phyloP scores from a whole-genome alignment of 2,329 filamentous ascomycete genomes.

The Trichophyton verrucosum region DNA sequence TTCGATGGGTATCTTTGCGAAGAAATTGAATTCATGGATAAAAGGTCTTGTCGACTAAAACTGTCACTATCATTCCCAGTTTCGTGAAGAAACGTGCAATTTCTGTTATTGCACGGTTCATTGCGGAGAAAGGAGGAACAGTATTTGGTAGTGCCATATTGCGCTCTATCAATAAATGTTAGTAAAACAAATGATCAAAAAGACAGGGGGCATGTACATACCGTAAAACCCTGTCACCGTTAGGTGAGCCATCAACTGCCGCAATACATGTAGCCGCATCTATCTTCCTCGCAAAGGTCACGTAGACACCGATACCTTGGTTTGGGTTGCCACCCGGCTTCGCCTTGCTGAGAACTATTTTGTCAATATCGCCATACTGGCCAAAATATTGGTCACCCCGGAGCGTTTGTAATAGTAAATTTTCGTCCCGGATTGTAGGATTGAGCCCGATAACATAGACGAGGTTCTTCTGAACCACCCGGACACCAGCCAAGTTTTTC shows the following conservation, averaged over 20 bases:
- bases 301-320: conserved; percentile 89
- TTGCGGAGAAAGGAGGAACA: conserved; percentile 93
- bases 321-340: conserved; percentile 60
- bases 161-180: conserved; percentile 37
- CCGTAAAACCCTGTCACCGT: conserved; percentile 74
- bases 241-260: conserved; percentile 82
- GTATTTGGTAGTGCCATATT: conserved; percentile 91
- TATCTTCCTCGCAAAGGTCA: conserved; percentile 88
- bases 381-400: conserved; percentile 90
- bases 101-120: conserved; percentile 86
- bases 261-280: conserved; percentile 84
- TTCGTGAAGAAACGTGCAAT: conserved; percentile 97
- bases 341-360: conserved; percentile 95
- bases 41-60: conserved; percentile 86
- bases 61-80: conserved; percentile 97
- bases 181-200: neutral
- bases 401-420: conserved; percentile 69
- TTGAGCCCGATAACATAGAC: conserved; percentile 95
- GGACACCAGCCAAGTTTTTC: conserved; percentile 88
- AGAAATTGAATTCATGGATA: conserved; percentile 81
- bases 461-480: conserved; percentile 95
- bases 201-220: conserved; percentile 41
- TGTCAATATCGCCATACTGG: conserved; percentile 95
- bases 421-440: conserved; percentile 83
- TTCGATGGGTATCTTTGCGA: conserved; percentile 51